Evolutionary conservation across 2,329 filamentous ascomycete genomes (phyloP).

Genomic region (Colletotrichum musae): DNA sequence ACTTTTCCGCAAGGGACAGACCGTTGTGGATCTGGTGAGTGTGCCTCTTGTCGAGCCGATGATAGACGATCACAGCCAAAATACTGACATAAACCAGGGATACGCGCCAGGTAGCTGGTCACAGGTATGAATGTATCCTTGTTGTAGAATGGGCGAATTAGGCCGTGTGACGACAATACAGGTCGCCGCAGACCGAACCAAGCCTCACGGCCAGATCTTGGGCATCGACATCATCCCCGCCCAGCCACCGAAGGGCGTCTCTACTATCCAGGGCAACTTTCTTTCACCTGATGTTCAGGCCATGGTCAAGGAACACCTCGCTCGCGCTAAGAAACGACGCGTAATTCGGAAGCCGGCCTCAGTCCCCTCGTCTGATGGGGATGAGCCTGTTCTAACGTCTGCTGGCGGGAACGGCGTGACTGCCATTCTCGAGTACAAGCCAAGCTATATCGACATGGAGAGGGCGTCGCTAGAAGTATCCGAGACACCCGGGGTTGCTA

Average conservation of each 20-base stretch:
- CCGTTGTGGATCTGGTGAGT: constrained; percentile 88
- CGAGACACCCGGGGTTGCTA: constrained; percentile 50
- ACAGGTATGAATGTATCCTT: constrained; percentile 61
- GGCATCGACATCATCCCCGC: constrained; percentile 96
- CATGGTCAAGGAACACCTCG: constrained; percentile 83
- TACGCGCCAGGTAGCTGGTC: constrained; percentile 85
- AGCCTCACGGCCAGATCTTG: constrained; percentile 83
- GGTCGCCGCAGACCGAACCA: constrained; percentile 86
- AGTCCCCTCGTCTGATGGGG: constrained; percentile 9
- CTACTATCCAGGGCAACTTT: constrained; percentile 95
- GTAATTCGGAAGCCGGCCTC: constrained; percentile 48
- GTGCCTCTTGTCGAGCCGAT: not conserved
- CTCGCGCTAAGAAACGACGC: constrained; percentile 69
- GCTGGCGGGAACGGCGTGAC: constrained; percentile 40
- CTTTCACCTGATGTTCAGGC: constrained; percentile 80
- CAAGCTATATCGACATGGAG: constrained; percentile 78
- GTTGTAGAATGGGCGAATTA: not conserved
- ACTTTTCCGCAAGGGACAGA: constrained; percentile 85
- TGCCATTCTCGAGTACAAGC: constrained; percentile 54
- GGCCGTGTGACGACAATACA: constrained; percentile 53
- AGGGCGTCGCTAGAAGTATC: constrained; percentile 51
- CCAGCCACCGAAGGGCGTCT: constrained; percentile 91
- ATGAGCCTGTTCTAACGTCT: too few relatives aligned
- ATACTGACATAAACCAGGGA: constrained; percentile 64
- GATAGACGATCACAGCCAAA: not conserved